Evolutionary conservation across 23 red algal species (phyloP), one percentile per base, ranked within the genome.

Genomic region (Gracilaria gracilis): DNA sequence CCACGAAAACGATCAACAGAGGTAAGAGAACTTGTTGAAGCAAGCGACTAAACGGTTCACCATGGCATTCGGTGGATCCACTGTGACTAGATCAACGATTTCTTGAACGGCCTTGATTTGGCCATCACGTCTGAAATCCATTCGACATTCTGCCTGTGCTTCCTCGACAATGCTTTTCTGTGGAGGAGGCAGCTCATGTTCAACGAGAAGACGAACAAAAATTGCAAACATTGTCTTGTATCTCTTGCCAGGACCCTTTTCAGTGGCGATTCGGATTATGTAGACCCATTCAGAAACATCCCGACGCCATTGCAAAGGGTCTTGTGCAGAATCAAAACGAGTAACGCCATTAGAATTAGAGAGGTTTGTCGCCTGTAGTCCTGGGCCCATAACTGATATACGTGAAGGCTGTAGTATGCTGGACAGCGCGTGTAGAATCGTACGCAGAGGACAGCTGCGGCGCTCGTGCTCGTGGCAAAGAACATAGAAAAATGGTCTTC

Each of bases 31-130:
- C 50, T 75, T 77, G 12, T 77, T 34, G 67, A 57, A 88, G 14
- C 67, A 88, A 58, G 84, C 57, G 37, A 88, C 59, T 23, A 88
- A 27, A 14, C 84, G 55, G 20, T 61, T 88, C 9, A 88, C 67
- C 11, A 88, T 33, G 37, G 67, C 27, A 58, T 65, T 88, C 0
- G 67, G 84, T 5, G 84, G 69, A 77, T 88, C 69, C 16, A 88
- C 37, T 9, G 84, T 67, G 11, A 88, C 65, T 7, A 88, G 50
- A 6, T 61, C 23, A 21, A 88, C 69, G 20, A 88, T 88, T 75
- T 75, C 37, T 19, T 54, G 29, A 7, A 1, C 67, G 6, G 69
- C 47, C 32, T 88, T 16, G 21, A 88, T 19, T 33, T 38, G 64
- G 48, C 77, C 69, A 2, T 78, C 65, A 21, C 19, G 65, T 7